Conservation (phyloP, 140 eudicot genomes). For the Erigeron philadelphicus region DNA sequence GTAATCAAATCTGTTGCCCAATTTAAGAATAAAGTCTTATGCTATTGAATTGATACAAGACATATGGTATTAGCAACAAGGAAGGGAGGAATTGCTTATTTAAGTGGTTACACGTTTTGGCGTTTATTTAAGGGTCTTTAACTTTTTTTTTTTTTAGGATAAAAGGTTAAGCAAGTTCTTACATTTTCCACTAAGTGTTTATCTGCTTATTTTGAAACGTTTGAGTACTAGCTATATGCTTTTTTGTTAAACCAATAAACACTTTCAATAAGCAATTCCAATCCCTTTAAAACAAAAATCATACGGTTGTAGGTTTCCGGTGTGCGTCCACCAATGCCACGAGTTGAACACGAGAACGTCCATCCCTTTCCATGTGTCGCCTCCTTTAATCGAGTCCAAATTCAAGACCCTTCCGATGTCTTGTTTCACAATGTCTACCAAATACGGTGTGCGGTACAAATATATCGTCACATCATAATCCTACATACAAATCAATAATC, state of each 20-base stretch:
- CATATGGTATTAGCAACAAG: too few relatives aligned
- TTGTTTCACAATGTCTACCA: constrained; percentile 46
- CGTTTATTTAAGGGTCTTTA: too few relatives aligned
- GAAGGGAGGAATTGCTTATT: too few relatives aligned
- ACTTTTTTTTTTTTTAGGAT: too few relatives aligned
- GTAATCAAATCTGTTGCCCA: constrained; percentile 42
- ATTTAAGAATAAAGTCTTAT: background rate
- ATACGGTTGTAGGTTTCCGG: constrained; percentile 68
- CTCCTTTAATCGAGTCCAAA: constrained; percentile 46
- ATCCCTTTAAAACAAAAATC: constrained; percentile 3
- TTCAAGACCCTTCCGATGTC: constrained; percentile 44
- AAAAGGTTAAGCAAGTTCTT: too few relatives aligned
- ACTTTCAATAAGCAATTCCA: too few relatives aligned
- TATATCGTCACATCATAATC: constrained; percentile 45
- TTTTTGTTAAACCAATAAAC: too few relatives aligned
- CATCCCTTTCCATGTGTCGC: constrained; percentile 74
- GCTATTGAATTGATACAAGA: background rate
- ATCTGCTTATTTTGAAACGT: too few relatives aligned
- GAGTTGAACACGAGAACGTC: constrained; percentile 84
- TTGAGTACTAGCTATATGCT: too few relatives aligned
- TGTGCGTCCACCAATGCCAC: constrained; percentile 99
- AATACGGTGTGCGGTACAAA: constrained; percentile 46
- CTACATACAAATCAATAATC: constrained; percentile 20
- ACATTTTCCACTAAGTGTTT: too few relatives aligned
- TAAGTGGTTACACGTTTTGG: too few relatives aligned